Evolutionary conservation across 306 rosid species (phyloP).

Genomic region (Alnus rubra): DNA sequence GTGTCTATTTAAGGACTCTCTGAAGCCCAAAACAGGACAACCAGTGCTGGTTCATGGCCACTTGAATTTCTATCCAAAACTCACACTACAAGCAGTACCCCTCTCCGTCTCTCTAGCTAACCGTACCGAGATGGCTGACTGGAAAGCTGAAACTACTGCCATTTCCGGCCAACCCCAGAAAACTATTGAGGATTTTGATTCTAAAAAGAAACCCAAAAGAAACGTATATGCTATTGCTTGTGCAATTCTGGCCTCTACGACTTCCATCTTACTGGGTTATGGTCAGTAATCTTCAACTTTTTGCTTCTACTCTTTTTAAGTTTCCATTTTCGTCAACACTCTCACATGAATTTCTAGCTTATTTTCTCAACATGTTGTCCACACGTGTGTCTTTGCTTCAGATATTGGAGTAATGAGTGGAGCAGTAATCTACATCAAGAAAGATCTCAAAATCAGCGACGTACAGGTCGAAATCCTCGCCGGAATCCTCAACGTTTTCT

Average conservation of each 20-base stretch:
- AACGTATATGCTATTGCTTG: conserved; percentile 63
- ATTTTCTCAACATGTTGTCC: neutral
- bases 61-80: neutral
- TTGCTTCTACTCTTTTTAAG: neutral
- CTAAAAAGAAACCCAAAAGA: conserved; percentile 55
- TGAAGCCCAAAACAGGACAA: neutral
- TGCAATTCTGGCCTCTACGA: conserved; percentile 78
- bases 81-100: neutral
- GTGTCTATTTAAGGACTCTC: conserved; percentile 28
- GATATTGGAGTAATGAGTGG: conserved; percentile 98
- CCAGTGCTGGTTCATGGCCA: neutral
- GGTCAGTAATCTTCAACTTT: conserved; percentile 38
- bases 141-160: conserved; percentile 21
- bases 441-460: conserved; percentile 54
- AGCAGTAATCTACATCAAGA: conserved; percentile 54
- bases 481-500: conserved; percentile 73
- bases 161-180: conserved; percentile 34
- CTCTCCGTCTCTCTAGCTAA: neutral
- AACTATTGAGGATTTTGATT: conserved; percentile 44
- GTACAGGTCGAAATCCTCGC: conserved; percentile 51
- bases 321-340: neutral
- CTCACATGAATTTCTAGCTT: neutral
- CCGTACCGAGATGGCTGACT: conserved; percentile 42
- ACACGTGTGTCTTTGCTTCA: conserved; percentile 18
- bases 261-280: conserved; percentile 78